Evolutionary conservation across 2,329 filamentous ascomycete species (phyloP), one percentile per base, ranked within the genome.

Genomic region (Aureobasidium zeae): DNA sequence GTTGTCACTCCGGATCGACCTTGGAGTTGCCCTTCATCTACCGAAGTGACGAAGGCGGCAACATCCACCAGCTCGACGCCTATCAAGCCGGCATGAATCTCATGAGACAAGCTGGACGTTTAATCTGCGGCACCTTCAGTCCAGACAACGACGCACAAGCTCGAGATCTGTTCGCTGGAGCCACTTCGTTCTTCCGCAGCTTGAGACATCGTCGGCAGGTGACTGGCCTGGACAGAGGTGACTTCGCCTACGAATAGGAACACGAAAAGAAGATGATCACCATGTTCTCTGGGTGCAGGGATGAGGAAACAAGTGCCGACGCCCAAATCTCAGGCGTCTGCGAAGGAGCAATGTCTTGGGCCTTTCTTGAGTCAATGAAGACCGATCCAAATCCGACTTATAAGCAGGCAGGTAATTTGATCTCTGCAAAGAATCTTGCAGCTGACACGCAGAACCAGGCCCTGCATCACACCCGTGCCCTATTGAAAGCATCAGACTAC

Each of bases 1-100:
- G 75, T 57, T 79, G 76, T 52, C 76, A 79, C 56, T 74, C 71
- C 2, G 75, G 75, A 21, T 76, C 73, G 1, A 74, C 73, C 0
- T 64, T 76, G 29, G 75, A 78, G 47, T 58, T 79, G 1, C 75
- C 76, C 0, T 79, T 64, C 48, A 70, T 78, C 15, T 79, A 73
- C 54, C 71, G 72, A 17, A 66, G 67, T 3, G 73, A 78, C 51
- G 66, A 66, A 19, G 69, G 76, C 9, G 75, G 75, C 29, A 72
- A 74, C 45, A 64, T 78, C 44, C 71, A 64, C 47, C 53, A 77
- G 16, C 61, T 78, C 45, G 70, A 77, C 55, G 75, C 75, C 34
- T 51, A 78, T 22, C 67, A 71, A 48, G 59, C 68, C 28, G 75
- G 75, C 1, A 58, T 70, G 2, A 57, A 62, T 12, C 63, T 79